Conservation (phyloP, 2,329 filamentous ascomycete genomes). For the Tolypocladium tropicale region DNA sequence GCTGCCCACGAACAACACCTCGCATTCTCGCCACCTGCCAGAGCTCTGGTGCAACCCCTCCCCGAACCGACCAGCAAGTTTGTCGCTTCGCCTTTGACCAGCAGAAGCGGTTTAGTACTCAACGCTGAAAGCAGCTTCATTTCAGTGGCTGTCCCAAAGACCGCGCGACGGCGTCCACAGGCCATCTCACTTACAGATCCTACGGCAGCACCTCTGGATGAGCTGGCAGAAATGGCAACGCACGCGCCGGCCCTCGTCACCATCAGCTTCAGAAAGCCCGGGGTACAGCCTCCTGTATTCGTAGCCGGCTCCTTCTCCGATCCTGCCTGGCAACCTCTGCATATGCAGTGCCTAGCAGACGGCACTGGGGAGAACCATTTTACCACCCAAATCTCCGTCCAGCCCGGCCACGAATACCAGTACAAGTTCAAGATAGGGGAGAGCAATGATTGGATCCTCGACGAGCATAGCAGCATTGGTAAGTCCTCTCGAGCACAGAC, state of each 20-base stretch:
- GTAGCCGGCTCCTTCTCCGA: slow-evolving; percentile 59
- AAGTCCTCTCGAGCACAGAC: slow-evolving; percentile 13
- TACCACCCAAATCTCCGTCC: slow-evolving; percentile 41
- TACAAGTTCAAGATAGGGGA: slow-evolving; percentile 65
- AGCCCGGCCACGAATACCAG: slow-evolving; percentile 50
- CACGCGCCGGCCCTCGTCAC: slow-evolving; percentile 31
- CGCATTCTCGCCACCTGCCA: background rate
- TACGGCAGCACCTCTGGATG: background rate
- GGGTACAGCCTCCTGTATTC: slow-evolving; percentile 56
- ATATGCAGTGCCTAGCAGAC: slow-evolving; percentile 49
- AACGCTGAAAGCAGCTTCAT: no score
- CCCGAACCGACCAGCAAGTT: background rate
- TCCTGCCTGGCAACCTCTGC: slow-evolving; percentile 54
- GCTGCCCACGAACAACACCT: background rate
- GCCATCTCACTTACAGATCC: background rate
- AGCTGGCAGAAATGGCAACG: slow-evolving; percentile 7
- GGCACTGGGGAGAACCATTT: slow-evolving; percentile 48
- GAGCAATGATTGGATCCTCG: slow-evolving; percentile 60
- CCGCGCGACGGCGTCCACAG: background rate
- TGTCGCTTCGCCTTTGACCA: background rate
- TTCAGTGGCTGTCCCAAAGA: background rate
- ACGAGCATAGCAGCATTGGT: slow-evolving; percentile 53
- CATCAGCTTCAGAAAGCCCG: slow-evolving; percentile 51
- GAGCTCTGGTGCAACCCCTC: background rate
- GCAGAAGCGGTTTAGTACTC: background rate